phyloP scores from a whole-genome alignment of 2,329 filamentous ascomycete species.

The Leptographium procerum region DNA sequence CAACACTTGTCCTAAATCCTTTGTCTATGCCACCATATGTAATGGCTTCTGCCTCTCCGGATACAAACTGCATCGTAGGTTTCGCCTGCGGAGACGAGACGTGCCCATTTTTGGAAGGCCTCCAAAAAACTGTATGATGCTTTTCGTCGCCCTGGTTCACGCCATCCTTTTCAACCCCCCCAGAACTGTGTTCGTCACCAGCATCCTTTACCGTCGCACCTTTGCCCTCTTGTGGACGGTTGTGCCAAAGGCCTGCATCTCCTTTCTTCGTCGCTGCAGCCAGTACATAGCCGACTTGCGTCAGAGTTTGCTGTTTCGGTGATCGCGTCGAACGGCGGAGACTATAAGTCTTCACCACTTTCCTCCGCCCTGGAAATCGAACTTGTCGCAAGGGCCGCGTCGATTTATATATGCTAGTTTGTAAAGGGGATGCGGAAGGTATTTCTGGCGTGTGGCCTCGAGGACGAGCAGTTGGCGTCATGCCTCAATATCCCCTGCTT shows the following conservation, averaged over 20 bases:
- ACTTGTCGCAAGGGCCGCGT: slow-evolving; percentile 17
- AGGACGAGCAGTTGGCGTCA: background rate
- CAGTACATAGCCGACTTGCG: slow-evolving; percentile 20
- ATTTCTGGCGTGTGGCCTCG: background rate
- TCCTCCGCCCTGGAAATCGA: slow-evolving; percentile 19
- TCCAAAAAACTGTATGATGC: background rate
- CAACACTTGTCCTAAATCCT: background rate
- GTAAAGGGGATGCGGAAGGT: background rate
- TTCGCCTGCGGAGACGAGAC: background rate
- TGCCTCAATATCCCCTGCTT: background rate
- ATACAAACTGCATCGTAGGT: background rate
- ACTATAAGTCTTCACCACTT: slow-evolving; percentile 18
- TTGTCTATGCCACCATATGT: background rate
- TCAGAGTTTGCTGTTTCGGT: slow-evolving; percentile 22
- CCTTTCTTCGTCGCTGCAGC: slow-evolving; percentile 1
- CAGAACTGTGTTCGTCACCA: background rate
- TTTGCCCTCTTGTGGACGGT: background rate
- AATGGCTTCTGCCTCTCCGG: background rate
- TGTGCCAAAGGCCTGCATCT: slow-evolving; percentile 5
- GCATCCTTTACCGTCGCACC: background rate
- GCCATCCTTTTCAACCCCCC: background rate
- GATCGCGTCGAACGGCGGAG: slow-evolving; percentile 3
- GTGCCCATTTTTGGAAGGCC: background rate
- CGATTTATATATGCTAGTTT: slow-evolving; percentile 15
- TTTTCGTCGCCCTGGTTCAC: background rate